Conservation (phyloP, 2,329 filamentous ascomycete genomes). For the Trichoderma sp. region DNA sequence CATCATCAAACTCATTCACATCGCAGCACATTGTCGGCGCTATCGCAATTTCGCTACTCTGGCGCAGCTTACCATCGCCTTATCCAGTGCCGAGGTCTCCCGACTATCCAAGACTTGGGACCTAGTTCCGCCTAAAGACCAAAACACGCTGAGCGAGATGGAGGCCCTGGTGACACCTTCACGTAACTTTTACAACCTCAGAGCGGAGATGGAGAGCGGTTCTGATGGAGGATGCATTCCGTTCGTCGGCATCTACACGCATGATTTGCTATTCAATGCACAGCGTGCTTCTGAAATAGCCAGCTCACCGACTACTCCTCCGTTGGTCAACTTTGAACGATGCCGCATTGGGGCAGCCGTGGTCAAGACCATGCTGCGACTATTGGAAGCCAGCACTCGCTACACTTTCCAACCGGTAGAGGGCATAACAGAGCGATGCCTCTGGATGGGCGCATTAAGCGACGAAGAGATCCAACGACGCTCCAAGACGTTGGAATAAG, state of each 20-base stretch:
- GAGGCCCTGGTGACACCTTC: conserved; percentile 75
- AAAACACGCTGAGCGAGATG: conserved; percentile 67
- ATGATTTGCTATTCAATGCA: conserved; percentile 80
- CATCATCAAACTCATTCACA: conserved; percentile 81
- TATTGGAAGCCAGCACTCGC: conserved; percentile 77
- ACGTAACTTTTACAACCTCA: conserved; percentile 75
- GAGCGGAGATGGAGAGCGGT: conserved; percentile 76
- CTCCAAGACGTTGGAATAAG: conserved; percentile 54
- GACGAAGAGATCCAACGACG: conserved; percentile 72
- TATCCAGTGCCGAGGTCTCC: conserved; percentile 73
- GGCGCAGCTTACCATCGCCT: conserved; percentile 77
- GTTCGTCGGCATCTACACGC: conserved; percentile 82
- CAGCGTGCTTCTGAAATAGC: conserved; percentile 77
- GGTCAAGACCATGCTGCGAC: conserved; percentile 75
- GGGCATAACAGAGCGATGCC: conserved; percentile 75
- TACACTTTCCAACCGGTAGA: conserved; percentile 77
- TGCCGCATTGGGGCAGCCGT: conserved; percentile 76
- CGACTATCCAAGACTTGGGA: conserved; percentile 73
- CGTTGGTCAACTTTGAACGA: conserved; percentile 81
- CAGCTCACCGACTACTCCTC: conserved; percentile 66
- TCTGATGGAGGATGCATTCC: conserved; percentile 76
- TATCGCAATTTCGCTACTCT: conserved; percentile 84
- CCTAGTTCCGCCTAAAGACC: conserved; percentile 67
- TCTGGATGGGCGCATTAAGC: conserved; percentile 80
- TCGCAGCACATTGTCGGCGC: conserved; percentile 73